Evolutionary conservation across 441 rosid genomes (phyloP).

Genomic region (Flueggea neowawraea): DNA sequence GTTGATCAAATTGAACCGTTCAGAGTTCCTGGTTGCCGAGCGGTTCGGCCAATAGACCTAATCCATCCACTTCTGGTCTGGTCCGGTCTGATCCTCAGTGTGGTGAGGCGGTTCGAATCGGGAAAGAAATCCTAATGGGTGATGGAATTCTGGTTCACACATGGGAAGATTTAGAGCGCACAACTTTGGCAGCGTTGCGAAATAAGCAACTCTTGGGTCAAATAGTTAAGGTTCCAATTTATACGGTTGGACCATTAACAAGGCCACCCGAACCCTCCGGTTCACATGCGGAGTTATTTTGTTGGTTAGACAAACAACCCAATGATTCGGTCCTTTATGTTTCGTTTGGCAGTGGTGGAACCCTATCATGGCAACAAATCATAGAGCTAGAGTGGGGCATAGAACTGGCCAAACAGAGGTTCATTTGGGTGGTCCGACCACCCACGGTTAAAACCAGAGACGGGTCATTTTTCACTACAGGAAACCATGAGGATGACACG

Average conservation of each 20-base stretch:
- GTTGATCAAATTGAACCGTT: constrained; percentile 24
- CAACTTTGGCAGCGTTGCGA: constrained; percentile 19
- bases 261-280: constrained; percentile 10
- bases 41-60: constrained; percentile 28
- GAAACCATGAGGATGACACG: not conserved
- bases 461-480: constrained; percentile 13
- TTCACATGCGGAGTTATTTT: constrained; percentile 14
- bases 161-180: constrained; percentile 35
- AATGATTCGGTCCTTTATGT: constrained; percentile 43
- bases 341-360: constrained; percentile 69
- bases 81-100: constrained; percentile 12
- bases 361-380: constrained; percentile 39
- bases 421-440: constrained; percentile 50
- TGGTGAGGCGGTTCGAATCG: constrained; percentile 25
- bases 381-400: constrained; percentile 54
- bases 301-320: constrained; percentile 47
- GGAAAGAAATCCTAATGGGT: constrained; percentile 10
- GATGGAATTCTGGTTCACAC: constrained; percentile 40
- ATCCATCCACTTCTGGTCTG: constrained; percentile 26
- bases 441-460: constrained; percentile 12
- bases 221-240: constrained; percentile 32
- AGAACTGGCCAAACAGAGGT: constrained; percentile 49
- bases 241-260: constrained; percentile 46
- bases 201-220: not conserved
- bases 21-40: constrained; percentile 47